These are phyloP conservation scores for Cryphonectria japonica DNA, from an alignment of 2,329 filamentous ascomycete species.

Conservation along the genomic window DNA sequence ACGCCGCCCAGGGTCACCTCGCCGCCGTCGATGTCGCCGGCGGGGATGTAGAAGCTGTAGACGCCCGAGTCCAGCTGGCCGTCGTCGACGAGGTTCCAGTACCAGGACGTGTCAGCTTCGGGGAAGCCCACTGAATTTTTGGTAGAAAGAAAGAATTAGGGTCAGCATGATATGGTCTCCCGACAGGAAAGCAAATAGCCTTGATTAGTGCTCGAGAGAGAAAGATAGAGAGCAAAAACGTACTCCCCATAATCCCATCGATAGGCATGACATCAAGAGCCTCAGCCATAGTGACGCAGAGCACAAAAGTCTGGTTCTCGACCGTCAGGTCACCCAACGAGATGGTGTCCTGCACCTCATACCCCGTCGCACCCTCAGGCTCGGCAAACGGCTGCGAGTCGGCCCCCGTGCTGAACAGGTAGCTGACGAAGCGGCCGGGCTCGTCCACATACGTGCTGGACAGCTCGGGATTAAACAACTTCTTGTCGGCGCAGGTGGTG, in stretches of 20 bases:
- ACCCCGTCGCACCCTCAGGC: slow-evolving; percentile 34
- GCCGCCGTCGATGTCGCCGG: slow-evolving; percentile 31
- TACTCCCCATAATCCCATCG: slow-evolving; percentile 42
- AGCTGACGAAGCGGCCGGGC: slow-evolving; percentile 29
- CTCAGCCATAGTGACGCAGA: slow-evolving; percentile 38
- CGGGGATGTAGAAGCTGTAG: slow-evolving; percentile 38
- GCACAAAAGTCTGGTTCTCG: slow-evolving; percentile 36
- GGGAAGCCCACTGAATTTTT: slow-evolving; percentile 21
- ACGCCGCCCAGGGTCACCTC: slow-evolving; percentile 41
- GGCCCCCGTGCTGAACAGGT: slow-evolving; percentile 36
- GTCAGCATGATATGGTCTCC: too few relatives aligned
- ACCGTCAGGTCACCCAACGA: slow-evolving; percentile 31
- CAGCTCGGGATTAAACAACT: slow-evolving; percentile 35
- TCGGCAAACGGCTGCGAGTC: slow-evolving; percentile 35
- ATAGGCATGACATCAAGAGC: slow-evolving; percentile 35
- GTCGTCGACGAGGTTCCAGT: slow-evolving; percentile 37
- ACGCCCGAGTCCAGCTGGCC: slow-evolving; percentile 35
- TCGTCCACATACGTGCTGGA: slow-evolving; percentile 37
- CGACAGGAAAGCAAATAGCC: too few relatives aligned
- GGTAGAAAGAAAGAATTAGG: not conserved
- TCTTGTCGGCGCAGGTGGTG: slow-evolving; percentile 34
- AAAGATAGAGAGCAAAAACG: not conserved
- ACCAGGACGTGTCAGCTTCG: slow-evolving; percentile 30
- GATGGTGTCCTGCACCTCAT: slow-evolving; percentile 37
- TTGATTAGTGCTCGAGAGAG: not conserved